A percentile compares a stretch with the other conserved stretches of the same genome.
These are phyloP conservation scores for Colletotrichum spinosum DNA, from an alignment of 2,329 filamentous ascomycete species.

Conservation along the genomic window DNA sequence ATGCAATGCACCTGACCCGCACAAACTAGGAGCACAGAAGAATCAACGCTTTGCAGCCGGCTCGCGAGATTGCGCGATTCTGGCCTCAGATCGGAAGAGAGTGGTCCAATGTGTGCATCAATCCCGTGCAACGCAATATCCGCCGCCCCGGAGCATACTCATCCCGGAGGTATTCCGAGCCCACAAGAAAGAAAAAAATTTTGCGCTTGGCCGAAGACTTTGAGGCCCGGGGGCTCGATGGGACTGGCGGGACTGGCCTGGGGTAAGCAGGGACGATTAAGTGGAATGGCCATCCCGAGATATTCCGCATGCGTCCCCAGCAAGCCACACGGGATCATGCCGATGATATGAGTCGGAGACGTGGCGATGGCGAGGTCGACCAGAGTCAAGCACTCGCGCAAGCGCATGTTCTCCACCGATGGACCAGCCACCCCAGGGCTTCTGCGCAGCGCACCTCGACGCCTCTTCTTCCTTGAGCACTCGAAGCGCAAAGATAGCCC, in stretches of 20 bases:
- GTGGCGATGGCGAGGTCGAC: slow-evolving; percentile 10
- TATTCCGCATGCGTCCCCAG: slow-evolving; percentile 23
- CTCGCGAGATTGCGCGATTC: slow-evolving; percentile 27
- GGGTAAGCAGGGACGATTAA: slow-evolving; percentile 8
- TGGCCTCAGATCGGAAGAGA: slow-evolving; percentile 27
- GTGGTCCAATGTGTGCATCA: slow-evolving; percentile 29
- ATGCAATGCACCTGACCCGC: too few species aligned
- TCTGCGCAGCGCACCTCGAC: too few species aligned
- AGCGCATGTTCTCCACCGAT: slow-evolving; percentile 26
- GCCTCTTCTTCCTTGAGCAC: too few species aligned
- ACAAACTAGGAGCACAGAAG: slow-evolving; percentile 11
- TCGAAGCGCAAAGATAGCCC: too few species aligned
- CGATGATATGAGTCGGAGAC: slow-evolving; percentile 12
- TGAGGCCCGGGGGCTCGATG: not conserved
- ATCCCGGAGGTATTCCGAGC: slow-evolving; percentile 35
- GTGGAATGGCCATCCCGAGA: slow-evolving; percentile 29
- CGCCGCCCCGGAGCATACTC: slow-evolving; percentile 17
- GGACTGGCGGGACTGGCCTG: slow-evolving; percentile 4
- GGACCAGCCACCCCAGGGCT: slow-evolving; percentile 13
- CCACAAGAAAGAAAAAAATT: not conserved
- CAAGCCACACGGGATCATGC: slow-evolving; percentile 21
- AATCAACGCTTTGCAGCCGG: not conserved
- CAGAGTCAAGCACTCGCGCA: slow-evolving; percentile 3
- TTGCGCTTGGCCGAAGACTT: slow-evolving; percentile 17
- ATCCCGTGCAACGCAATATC: slow-evolving; percentile 10